Base-by-base conservation (phyloP, 2,329 filamentous ascomycete species). In the Oidium heveae region DNA sequence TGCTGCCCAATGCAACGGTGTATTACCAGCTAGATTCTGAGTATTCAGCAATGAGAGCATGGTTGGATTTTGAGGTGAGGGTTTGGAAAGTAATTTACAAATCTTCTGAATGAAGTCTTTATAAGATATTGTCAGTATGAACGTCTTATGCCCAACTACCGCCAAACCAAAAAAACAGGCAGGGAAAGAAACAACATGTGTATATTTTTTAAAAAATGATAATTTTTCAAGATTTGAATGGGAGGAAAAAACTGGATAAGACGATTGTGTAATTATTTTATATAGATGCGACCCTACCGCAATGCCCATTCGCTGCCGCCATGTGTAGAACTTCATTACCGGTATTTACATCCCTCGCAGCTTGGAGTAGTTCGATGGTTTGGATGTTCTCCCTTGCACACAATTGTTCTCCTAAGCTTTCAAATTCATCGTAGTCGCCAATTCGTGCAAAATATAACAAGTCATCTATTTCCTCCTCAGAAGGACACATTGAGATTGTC, bases 1-100 rank as follows among this genome's bases (percentile, higher is more conserved):
- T 0, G 86, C 84, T 0, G 89, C 89, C 88, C 88, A 96, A 69
- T 98, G 91, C 56, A 98, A 72, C 0, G 86, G 77, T 0, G 89
- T 95, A 70, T 95, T 96, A 47, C 87, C 88, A 49, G 84, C 82
- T 58, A 79, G 72, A 64, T 98, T 98, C 57, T 76, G 72, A 2
- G 74, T 71, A 61, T 86, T 82, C 24, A 87, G 67, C 60, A 81
- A 78, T 0, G 72, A 55, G n/a, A 64, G 58, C 59, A 63, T 61
- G 1, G 59, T 55, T 3, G 58, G 57, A 18, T 58, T 64, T 51
- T 65, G 63, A 4, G 62, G 61, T 9, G 62, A 54, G 10, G 61
- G 58, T 24, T 63, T 58, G 12, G 65, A 62, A 18, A 74, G 65
- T 28, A 65, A 62, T 57, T 67, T 67, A 41, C 74, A 69, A 54